Base-by-base conservation (phyloP, 2,329 filamentous ascomycete genomes). In the Trichoderma hamatum region DNA sequence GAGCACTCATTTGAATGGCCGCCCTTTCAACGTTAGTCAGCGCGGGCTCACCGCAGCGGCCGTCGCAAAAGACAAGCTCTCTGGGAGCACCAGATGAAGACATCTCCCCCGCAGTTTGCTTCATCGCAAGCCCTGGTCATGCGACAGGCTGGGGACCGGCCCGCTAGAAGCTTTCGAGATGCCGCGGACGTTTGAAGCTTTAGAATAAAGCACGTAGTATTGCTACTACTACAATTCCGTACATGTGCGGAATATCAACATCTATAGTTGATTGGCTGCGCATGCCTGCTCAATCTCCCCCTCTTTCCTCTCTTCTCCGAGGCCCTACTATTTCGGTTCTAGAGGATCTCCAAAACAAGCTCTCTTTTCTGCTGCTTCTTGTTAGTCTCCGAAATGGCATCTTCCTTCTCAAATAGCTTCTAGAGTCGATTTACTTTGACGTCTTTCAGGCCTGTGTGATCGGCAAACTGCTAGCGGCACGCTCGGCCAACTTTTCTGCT, bases 41-140 rank as follows among this genome's bases (percentile, higher is more conserved):
- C 63, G 39, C 63, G 54, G 52, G 39, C 63, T 67, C 39, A 51
- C 63, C n/a, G 63, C 63, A 51, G 49, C 63, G 52, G 63, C 36
- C 63, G 36, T 66, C 52, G 63, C 54, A 46, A 58, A 30, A 1
- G 36, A 21, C 11, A 49, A 49, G 21, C 13, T 7, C n/a, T 14
- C n/a, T 16, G 28, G 28, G 28, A 55, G 32, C 24, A 28, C 11
- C 14, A 16, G 32, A 49, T 21, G 26, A 28, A 51, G 49, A 28
- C 21, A 13, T 7, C 16, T 21, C 30, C 63, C 63, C 39, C 39
- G 43, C 63, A 36, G 11, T 51, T 49, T 51, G 6, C 26, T 32
- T 58, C 19, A 32, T 56, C 54, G 19, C 21, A 26, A 43, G 32
- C 62, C 51, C 62, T 65, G 34, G 34, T 56, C 49, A 56, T 46